A percentile compares a stretch with the other conserved stretches of the same genome.
These are phyloP conservation scores for Cutaneotrichosporon dermatis DNA, from an alignment of 1,284 basidiomycete species.

Conservation along the genomic window DNA sequence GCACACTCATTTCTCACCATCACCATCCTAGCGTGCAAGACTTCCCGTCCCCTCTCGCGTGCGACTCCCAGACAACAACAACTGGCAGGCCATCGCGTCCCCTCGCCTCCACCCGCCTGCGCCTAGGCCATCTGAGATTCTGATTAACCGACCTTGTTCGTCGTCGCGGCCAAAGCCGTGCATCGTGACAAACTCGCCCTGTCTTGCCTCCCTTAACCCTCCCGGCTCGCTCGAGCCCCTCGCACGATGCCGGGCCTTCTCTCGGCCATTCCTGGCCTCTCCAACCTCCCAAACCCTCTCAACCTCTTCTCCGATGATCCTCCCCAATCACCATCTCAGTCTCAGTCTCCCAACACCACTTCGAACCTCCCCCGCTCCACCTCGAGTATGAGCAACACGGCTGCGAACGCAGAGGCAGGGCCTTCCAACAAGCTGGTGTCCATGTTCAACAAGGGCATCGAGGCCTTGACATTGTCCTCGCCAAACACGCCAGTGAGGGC, in stretches of 20 bases:
- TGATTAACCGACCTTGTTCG: too few relatives aligned
- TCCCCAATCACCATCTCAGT: background rate
- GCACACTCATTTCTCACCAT: too few relatives aligned
- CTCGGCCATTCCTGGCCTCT: slow-evolving; percentile 8
- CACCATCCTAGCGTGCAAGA: too few relatives aligned
- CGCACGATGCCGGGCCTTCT: slow-evolving; percentile 4
- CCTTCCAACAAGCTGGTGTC: background rate
- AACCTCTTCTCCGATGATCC: slow-evolving; percentile 25
- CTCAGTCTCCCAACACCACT: background rate
- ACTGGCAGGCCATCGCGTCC: too few relatives aligned
- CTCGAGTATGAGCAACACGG: background rate
- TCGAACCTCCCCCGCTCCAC: background rate
- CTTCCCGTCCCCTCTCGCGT: too few relatives aligned
- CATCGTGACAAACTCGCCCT: slow-evolving; percentile 4
- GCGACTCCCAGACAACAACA: too few relatives aligned
- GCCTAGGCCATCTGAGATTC: too few relatives aligned
- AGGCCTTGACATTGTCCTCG: background rate
- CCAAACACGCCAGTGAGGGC: background rate
- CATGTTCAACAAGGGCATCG: background rate
- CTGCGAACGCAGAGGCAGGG: background rate
- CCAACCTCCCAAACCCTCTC: slow-evolving; percentile 30
- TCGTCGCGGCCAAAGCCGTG: background rate
- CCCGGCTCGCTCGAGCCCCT: background rate
- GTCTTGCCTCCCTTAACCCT: background rate
- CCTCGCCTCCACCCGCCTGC: too few relatives aligned